phyloP scores from a whole-genome alignment of 108 stramenopile genomes.

The Nitzschia palea region DNA sequence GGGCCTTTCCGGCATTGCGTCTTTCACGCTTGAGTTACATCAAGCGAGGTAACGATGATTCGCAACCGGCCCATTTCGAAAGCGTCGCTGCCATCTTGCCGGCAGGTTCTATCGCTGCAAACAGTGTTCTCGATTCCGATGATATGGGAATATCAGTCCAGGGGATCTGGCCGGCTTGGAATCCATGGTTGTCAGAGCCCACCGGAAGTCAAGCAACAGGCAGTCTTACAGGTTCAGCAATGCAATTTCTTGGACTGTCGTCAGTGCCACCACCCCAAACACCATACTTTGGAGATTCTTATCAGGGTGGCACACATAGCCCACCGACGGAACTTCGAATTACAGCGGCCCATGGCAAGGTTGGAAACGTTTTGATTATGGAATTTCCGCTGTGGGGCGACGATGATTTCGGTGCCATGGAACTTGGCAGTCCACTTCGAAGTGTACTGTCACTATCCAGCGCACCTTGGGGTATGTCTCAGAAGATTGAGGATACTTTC shows the following conservation, averaged over 20 bases:
- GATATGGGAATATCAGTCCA: slow-evolving; percentile 52
- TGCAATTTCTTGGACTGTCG: slow-evolving; percentile 54
- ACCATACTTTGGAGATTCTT: slow-evolving; percentile 40
- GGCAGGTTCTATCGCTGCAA: slow-evolving; percentile 51
- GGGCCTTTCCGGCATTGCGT: slow-evolving; percentile 79
- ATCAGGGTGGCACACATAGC: slow-evolving; percentile 67
- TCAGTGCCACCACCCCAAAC: slow-evolving; percentile 33
- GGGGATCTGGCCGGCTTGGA: slow-evolving; percentile 86
- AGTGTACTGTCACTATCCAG: slow-evolving; percentile 52
- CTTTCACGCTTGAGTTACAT: slow-evolving; percentile 76
- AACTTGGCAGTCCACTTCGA: slow-evolving; percentile 73
- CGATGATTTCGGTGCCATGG: slow-evolving; percentile 79
- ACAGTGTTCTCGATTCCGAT: slow-evolving; percentile 41
- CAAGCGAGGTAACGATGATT: slow-evolving; percentile 72
- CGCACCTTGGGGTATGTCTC: slow-evolving; percentile 13
- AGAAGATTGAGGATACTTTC: neutral
- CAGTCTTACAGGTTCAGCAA: slow-evolving; percentile 53
- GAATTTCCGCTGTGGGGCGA: slow-evolving; percentile 87
- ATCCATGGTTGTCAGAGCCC: slow-evolving; percentile 56
- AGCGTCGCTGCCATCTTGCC: slow-evolving; percentile 83
- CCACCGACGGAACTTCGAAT: slow-evolving; percentile 81
- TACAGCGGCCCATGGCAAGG: slow-evolving; percentile 48
- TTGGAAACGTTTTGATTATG: slow-evolving; percentile 54
- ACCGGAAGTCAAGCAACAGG: slow-evolving; percentile 28
- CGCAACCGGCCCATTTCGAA: slow-evolving; percentile 82